A percentile compares a stretch with the other conserved stretches of the same genome.
Evolutionary conservation across 2,329 filamentous ascomycete species (phyloP).

Genomic region (Epichloe uncinata): DNA sequence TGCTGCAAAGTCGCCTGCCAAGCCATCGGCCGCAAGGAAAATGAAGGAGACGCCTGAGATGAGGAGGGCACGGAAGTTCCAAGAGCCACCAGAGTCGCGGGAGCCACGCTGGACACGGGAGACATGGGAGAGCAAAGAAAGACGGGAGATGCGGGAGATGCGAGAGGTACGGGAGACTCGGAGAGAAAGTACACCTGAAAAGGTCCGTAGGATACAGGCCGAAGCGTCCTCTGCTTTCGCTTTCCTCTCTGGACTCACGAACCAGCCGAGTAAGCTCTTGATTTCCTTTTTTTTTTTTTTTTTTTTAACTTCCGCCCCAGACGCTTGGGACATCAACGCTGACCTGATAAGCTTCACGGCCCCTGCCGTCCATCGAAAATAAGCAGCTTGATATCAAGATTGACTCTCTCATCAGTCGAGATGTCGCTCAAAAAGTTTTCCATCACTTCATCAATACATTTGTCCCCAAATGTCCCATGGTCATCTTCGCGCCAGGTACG

Average conservation of each 20-base stretch:
- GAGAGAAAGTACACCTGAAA: neutral
- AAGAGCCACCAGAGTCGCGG: neutral
- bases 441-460: neutral
- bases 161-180: neutral
- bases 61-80: neutral
- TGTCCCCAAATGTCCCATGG: constrained; percentile 2
- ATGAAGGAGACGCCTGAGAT: neutral
- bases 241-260: neutral
- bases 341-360: neutral
- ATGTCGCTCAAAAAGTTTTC: constrained; percentile 1
- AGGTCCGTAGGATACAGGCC: neutral
- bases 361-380: constrained; percentile 3
- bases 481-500: constrained; percentile 1
- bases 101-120: neutral
- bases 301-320: neutral
- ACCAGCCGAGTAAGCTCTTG: neutral
- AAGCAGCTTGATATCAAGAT: constrained; percentile 2
- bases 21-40: neutral
- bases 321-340: neutral
- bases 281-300: neutral
- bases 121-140: neutral
- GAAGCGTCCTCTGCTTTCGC: neutral
- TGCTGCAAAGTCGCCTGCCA: neutral
- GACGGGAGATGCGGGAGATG: neutral
- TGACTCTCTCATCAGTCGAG: constrained; percentile 3